Evolutionary conservation across 2,329 filamentous ascomycete species (phyloP).

Genomic region (Graphilbum ipis-grandicollis): DNA sequence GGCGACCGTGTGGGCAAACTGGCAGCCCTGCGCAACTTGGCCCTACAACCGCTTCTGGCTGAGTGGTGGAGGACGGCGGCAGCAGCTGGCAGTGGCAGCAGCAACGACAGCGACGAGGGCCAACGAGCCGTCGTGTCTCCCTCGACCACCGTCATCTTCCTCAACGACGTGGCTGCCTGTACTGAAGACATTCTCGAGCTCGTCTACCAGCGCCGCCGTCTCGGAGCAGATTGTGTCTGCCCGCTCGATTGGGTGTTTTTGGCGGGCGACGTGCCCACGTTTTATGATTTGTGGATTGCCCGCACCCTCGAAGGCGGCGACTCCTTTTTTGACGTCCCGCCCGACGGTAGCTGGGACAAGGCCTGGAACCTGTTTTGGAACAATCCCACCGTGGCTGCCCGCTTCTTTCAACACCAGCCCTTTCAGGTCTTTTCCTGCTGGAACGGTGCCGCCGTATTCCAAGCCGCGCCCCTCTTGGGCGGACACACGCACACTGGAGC

Average conservation of each 20-base stretch:
- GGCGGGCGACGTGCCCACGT: slow-evolving; percentile 21
- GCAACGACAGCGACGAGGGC: slow-evolving; percentile 11
- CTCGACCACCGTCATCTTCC: slow-evolving; percentile 27
- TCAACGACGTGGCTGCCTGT: slow-evolving; percentile 36
- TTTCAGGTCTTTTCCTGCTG: slow-evolving; percentile 41
- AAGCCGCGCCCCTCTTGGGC: slow-evolving; percentile 25
- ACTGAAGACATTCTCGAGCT: slow-evolving; percentile 40
- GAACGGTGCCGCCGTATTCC: slow-evolving; percentile 36
- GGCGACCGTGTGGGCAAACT: slow-evolving; percentile 51
- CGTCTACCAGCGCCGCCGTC: slow-evolving; percentile 25
- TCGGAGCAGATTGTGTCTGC: slow-evolving; percentile 37
- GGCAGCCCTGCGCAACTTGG: slow-evolving; percentile 55
- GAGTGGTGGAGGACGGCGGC: too few relatives aligned
- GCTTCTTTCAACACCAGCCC: slow-evolving; percentile 21
- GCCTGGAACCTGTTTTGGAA: slow-evolving; percentile 37
- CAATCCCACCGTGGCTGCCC: slow-evolving; percentile 17
- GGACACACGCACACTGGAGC: too few relatives aligned
- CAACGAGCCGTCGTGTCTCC: too few relatives aligned
- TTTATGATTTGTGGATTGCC: slow-evolving; percentile 41
- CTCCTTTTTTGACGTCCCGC: slow-evolving; percentile 34
- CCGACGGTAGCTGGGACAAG: slow-evolving; percentile 28
- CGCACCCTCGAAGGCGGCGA: slow-evolving; percentile 34
- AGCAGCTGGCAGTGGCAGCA: too few relatives aligned
- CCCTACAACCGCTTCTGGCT: slow-evolving; percentile 37
- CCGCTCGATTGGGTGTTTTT: slow-evolving; percentile 39